Evolutionary conservation across 805 yeast species (phyloP), one percentile per base, ranked within the genome.

Genomic region (Lipomyces kockii): DNA sequence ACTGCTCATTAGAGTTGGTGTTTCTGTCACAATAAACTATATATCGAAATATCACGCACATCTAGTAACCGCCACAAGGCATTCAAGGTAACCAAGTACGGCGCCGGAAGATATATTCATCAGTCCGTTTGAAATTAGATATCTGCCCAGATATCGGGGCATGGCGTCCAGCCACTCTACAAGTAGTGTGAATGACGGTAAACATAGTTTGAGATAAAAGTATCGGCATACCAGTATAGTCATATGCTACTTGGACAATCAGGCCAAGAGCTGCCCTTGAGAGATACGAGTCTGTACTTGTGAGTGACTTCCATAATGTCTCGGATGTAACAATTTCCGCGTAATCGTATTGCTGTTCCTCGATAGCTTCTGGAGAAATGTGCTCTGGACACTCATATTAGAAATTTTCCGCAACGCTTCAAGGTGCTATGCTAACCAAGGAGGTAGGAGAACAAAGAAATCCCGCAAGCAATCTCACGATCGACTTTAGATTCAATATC

Each of bases 271-370:
- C 55, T 9, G 67, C 68, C 37, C 72, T 27, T 8, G 65, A 60
- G 14, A 69, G 57, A 60, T 39, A 59, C 32, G 71, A 34, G 56
- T 69, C 72, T 3, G 63, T 12, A 25, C 63, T 58, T 8, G 68
- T 52, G 17, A 66, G 35, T 2, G 70, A 60, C 53, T 53, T 63
- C 72, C 72, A 69, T 14, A 69, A n/a, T 3, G 64, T 53, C 20
- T 67, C 64, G 17, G 68, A 60, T 3, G 66, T 32, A 2, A 69
- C 25, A 46, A 69, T 63, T 37, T 68, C 71, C 3, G 72, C 72
- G 35, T 69, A 69, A 11, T 58, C 60, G 27, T 58, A 57, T 39
- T 69, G 72, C 25, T 56, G 60, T n/a, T 63, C 66, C 22, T 63
- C 60, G n/a, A 69, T 69, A 1, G 62, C 53, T 39, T 63, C 66